Evolutionary conservation across 352 stramenopile genomes (phyloP).

Genomic region (Phytophthora uliginosa): DNA sequence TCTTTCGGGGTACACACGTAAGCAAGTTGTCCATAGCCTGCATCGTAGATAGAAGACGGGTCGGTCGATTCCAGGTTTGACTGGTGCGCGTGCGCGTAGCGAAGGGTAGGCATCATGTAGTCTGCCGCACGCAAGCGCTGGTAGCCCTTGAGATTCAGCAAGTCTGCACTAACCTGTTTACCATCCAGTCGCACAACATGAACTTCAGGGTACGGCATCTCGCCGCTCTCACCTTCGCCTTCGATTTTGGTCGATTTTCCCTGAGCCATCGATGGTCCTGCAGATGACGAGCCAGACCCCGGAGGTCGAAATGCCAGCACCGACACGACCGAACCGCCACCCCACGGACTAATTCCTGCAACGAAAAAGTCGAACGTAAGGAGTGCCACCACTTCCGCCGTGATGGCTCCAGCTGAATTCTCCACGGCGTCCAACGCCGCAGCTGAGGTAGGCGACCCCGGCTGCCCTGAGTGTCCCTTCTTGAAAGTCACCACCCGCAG

Average conservation of each 20-base stretch:
- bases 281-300: conserved; percentile 42
- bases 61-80: conserved; percentile 32
- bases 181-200: conserved; percentile 92
- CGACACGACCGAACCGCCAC: conserved; percentile 58
- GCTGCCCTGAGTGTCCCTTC: conserved; percentile 39
- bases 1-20: conserved; percentile 90
- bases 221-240: conserved; percentile 73
- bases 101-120: conserved; percentile 85
- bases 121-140: conserved; percentile 78
- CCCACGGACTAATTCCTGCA: conserved; percentile 78
- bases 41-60: conserved; percentile 71
- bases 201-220: conserved; percentile 86
- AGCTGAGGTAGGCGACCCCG: conserved; percentile 47
- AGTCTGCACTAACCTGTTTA: conserved; percentile 86
- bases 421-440: conserved; percentile 37
- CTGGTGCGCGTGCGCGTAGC: conserved; percentile 49
- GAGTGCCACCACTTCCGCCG: conserved; percentile 75
- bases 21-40: conserved; percentile 66
- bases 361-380: conserved; percentile 90
- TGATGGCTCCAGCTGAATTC: conserved; percentile 42
- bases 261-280: conserved; percentile 25
- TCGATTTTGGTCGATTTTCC: conserved; percentile 60
- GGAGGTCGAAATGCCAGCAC: conserved; percentile 81
- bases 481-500: conserved; percentile 86
- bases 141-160: conserved; percentile 81